These are phyloP conservation scores for Linnemannia schmuckeri DNA, from an alignment of 192 early-diverging fungal genomes.

Conservation along the genomic window DNA sequence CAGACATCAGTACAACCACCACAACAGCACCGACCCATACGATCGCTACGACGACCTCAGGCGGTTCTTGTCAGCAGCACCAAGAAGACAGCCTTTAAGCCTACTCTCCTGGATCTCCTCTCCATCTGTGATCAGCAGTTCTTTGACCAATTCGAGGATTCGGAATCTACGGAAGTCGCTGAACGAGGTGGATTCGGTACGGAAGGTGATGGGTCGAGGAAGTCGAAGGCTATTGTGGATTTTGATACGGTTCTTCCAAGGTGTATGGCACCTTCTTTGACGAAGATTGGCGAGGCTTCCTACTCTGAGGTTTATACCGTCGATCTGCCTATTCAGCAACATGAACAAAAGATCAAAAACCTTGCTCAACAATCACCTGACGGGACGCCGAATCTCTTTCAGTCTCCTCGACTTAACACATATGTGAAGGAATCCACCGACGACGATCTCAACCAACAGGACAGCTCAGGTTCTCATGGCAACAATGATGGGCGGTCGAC, in stretches of 20 bases:
- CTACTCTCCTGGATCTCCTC: conserved; percentile 33
- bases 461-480: conserved; percentile 39
- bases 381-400: conserved; percentile 21
- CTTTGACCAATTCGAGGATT: conserved; percentile 35
- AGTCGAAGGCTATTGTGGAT: conserved; percentile 20
- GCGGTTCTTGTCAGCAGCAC: conserved; percentile 21
- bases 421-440: conserved; percentile 29
- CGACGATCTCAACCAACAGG: conserved; percentile 22
- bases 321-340: conserved; percentile 27
- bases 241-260: conserved; percentile 41
- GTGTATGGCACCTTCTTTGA: conserved; percentile 15
- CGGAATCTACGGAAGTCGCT: not conserved
- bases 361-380: not conserved
- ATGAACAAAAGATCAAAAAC: not conserved
- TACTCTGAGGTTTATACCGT: conserved; percentile 85
- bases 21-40: not conserved
- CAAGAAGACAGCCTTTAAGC: conserved; percentile 16
- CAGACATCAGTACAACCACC: not conserved
- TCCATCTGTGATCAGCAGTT: conserved; percentile 41
- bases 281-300: conserved; percentile 89
- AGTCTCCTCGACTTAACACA: conserved; percentile 12
- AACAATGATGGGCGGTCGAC: conserved; percentile 33
- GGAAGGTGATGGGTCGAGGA: not conserved
- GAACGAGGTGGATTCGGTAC: not conserved
- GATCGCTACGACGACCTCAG: conserved; percentile 31